Percentiles rank a stretch among this genome's conserved stretches.
Evolutionary conservation across 768 basidiomycete species (phyloP).

Genomic region (Strobilomyces confusus): DNA sequence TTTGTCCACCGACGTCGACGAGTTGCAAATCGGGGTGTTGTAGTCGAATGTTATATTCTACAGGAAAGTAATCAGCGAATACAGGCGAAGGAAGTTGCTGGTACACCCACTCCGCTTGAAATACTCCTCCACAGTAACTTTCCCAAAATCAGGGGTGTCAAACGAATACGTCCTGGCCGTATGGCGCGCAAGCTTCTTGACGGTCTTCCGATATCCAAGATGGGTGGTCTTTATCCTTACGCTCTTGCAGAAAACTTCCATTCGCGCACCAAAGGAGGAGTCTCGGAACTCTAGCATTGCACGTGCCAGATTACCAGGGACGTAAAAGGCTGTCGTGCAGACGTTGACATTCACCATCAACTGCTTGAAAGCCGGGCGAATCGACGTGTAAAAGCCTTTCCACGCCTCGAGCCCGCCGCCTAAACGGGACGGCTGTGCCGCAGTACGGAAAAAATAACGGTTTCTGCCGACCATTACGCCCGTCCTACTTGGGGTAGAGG

Average conservation of each 20-base stretch:
- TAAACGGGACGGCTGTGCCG: slow-evolving; percentile 29
- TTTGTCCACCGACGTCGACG: slow-evolving; percentile 45
- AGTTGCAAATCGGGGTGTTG: slow-evolving; percentile 39
- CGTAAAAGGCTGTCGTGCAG: slow-evolving; percentile 49
- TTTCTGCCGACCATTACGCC: slow-evolving; percentile 53
- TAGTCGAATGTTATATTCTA: slow-evolving; percentile 44
- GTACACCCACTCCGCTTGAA: slow-evolving; percentile 41
- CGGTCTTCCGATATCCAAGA: slow-evolving; percentile 70
- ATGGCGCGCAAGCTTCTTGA: slow-evolving; percentile 49
- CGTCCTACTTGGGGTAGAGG: slow-evolving; percentile 41
- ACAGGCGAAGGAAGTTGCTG: neutral
- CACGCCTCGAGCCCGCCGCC: slow-evolving; percentile 55
- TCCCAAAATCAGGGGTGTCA: slow-evolving; percentile 36
- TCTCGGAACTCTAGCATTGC: slow-evolving; percentile 40
- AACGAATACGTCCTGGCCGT: slow-evolving; percentile 40
- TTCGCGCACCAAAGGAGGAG: slow-evolving; percentile 56
- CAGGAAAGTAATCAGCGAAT: neutral
- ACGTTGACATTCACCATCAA: slow-evolving; percentile 53
- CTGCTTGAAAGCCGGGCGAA: slow-evolving; percentile 39
- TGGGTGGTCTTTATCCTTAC: slow-evolving; percentile 65
- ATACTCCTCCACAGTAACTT: slow-evolving; percentile 45
- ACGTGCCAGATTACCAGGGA: slow-evolving; percentile 39
- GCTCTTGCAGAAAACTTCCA: slow-evolving; percentile 59
- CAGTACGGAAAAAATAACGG: slow-evolving; percentile 47
- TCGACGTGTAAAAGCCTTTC: slow-evolving; percentile 48